Evolutionary conservation across 495 filamentous ascomycete species (phyloP).

Genomic region (Tuber melanosporum): DNA sequence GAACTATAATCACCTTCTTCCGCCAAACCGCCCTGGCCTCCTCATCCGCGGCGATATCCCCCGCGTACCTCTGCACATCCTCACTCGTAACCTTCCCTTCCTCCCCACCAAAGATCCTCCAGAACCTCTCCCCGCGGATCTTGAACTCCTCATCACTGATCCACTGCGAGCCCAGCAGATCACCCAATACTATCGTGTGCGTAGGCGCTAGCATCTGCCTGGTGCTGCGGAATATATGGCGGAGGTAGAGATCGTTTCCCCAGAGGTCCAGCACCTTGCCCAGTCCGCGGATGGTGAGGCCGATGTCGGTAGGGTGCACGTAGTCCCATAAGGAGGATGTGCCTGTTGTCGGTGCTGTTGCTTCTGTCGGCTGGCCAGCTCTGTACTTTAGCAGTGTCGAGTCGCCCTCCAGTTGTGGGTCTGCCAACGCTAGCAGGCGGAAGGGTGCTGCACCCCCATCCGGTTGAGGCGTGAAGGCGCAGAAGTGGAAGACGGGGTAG

Average conservation of each 20-base stretch:
- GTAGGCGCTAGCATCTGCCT: constrained; percentile 71
- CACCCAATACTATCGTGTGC: constrained; percentile 82
- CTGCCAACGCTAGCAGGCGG: constrained; percentile 79
- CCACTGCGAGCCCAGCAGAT: constrained; percentile 96
- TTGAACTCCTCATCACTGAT: constrained; percentile 77
- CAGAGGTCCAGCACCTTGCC: constrained; percentile 79
- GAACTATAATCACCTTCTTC: constrained; percentile 73
- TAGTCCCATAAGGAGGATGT: constrained; percentile 44
- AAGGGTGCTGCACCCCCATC: constrained; percentile 58
- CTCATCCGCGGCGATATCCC: constrained; percentile 51
- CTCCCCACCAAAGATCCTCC: constrained; percentile 61
- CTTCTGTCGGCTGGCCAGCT: constrained; percentile 27
- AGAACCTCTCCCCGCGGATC: constrained; percentile 63
- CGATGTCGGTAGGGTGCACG: constrained; percentile 43
- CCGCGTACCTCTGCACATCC: constrained; percentile 47
- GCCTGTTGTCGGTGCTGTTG: no score
- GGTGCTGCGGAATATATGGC: constrained; percentile 77
- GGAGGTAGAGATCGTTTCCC: constrained; percentile 92
- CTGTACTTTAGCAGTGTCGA: constrained; percentile 56
- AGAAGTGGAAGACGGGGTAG: constrained; percentile 75
- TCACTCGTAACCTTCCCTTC: constrained; percentile 55
- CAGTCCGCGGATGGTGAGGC: constrained; percentile 30
- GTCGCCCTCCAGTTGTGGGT: constrained; percentile 94
- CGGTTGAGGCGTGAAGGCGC: constrained; percentile 63
- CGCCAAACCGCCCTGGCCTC: constrained; percentile 52